Conservation (phyloP, 2,329 filamentous ascomycete species). For the Aspergillus neotritici region DNA sequence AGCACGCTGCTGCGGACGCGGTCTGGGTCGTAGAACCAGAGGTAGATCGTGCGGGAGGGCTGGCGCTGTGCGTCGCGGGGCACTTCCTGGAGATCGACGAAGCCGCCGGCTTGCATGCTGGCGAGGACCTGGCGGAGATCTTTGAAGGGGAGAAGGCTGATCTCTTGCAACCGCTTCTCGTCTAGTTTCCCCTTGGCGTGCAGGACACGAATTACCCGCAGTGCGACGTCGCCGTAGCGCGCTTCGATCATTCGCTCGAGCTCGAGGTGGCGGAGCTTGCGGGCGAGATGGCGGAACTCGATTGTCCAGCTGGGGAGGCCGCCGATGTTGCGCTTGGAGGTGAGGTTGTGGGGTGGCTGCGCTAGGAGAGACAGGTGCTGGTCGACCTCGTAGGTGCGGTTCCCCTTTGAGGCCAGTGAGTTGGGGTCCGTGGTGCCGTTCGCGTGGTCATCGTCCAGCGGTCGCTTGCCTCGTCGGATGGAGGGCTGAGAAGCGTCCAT, state of each 20-base stretch:
- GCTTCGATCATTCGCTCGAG: constrained; percentile 76
- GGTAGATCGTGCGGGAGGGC: constrained; percentile 77
- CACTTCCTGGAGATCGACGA: constrained; percentile 89
- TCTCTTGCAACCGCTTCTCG: constrained; percentile 76
- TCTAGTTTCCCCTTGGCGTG: constrained; percentile 87
- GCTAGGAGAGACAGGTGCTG: constrained; percentile 47
- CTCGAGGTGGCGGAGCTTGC: constrained; percentile 67
- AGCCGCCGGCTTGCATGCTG: constrained; percentile 76
- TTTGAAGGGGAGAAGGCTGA: constrained; percentile 76
- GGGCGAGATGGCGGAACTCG: constrained; percentile 69
- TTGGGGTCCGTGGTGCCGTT: constrained; percentile 46
- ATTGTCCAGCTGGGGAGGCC: constrained; percentile 74
- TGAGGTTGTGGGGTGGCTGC: constrained; percentile 36
- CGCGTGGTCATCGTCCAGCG: constrained; percentile 24
- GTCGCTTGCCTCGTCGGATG: constrained; percentile 28
- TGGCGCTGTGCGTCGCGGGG: constrained; percentile 78
- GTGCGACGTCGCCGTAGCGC: constrained; percentile 67
- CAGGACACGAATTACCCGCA: constrained; percentile 80
- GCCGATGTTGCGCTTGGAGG: constrained; percentile 31
- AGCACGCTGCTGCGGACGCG: constrained; percentile 65
- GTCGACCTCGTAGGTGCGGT: constrained; percentile 31
- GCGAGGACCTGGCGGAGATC: constrained; percentile 81
- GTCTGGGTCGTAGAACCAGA: constrained; percentile 84
- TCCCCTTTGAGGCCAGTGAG: constrained; percentile 16
- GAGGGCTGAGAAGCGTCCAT: constrained; percentile 20